Conservation (phyloP, 2,329 filamentous ascomycete genomes). For the Aurifilum marmelostoma region DNA sequence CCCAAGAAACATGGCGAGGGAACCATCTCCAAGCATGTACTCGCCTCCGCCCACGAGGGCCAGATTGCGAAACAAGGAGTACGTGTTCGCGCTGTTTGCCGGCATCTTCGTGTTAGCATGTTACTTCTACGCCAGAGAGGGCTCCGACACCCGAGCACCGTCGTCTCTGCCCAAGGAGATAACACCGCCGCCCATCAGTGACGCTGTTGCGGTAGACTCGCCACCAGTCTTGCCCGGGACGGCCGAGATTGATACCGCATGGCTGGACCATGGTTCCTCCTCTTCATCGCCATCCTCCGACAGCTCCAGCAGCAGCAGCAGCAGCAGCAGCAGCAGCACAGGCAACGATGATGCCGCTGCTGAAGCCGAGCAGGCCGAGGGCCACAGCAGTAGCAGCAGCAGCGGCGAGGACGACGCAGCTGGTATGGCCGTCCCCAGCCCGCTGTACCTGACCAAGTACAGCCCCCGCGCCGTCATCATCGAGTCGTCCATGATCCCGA, state of each 20-base stretch:
- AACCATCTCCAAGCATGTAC: background rate
- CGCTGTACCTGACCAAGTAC: conserved; percentile 7
- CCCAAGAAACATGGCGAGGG: background rate
- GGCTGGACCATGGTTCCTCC: background rate
- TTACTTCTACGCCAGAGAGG: conserved; percentile 14
- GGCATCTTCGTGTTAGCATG: conserved; percentile 16
- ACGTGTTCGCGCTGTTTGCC: conserved; percentile 18
- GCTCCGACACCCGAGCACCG: background rate
- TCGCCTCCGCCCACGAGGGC: conserved; percentile 18
- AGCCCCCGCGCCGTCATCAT: conserved; percentile 27
- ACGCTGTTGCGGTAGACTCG: background rate
- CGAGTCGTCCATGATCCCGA: conserved; percentile 32
- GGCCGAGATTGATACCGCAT: background rate
- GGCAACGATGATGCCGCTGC: background rate
- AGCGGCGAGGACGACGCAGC: background rate
- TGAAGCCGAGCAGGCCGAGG: background rate
- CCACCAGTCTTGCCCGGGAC: background rate
- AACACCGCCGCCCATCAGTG: background rate
- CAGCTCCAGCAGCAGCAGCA: background rate
- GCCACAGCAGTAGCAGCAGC: conserved; percentile 7
- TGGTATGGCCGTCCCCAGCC: background rate
- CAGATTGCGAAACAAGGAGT: conserved; percentile 24
- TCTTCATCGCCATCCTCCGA: background rate
- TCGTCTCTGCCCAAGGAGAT: conserved; percentile 8
- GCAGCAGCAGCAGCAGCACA: background rate